phyloP scores from a whole-genome alignment of 1,139 yeast species.

The Lodderomyces beijingensis region DNA sequence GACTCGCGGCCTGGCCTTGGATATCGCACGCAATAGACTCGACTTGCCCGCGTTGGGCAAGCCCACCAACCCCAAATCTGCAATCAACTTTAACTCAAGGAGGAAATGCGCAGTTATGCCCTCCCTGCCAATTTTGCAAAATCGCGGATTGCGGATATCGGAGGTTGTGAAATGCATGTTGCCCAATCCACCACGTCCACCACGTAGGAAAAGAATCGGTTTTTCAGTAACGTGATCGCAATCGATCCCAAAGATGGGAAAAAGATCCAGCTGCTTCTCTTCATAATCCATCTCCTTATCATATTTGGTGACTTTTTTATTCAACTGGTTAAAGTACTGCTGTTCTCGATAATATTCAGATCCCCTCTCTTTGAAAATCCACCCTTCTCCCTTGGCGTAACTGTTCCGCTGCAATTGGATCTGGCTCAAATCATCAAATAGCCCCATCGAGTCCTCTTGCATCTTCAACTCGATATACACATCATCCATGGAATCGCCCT shows the following conservation, averaged over 20 bases:
- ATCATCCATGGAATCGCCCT: slow-evolving; percentile 23
- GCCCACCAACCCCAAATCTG: slow-evolving; percentile 92
- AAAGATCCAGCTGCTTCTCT: slow-evolving; percentile 61
- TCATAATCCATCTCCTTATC: slow-evolving; percentile 59
- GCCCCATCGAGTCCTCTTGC: not conserved
- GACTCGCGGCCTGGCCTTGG: slow-evolving; percentile 83
- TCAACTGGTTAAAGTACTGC: slow-evolving; percentile 62
- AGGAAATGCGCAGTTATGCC: slow-evolving; percentile 66
- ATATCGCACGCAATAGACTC: slow-evolving; percentile 80
- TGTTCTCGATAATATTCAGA: slow-evolving; percentile 62
- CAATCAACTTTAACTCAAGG: slow-evolving; percentile 80
- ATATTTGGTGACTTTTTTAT: slow-evolving; percentile 56
- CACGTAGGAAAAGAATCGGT: slow-evolving; percentile 69
- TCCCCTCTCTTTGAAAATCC: slow-evolving; percentile 77
- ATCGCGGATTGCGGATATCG: slow-evolving; percentile 82
- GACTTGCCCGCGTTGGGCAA: slow-evolving; percentile 97
- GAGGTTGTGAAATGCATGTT: slow-evolving; percentile 90
- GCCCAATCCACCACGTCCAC: slow-evolving; percentile 94
- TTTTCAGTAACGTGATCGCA: slow-evolving; percentile 56
- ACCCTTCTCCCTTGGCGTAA: slow-evolving; percentile 70
- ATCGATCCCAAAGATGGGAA: slow-evolving; percentile 80
- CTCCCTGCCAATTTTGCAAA: slow-evolving; percentile 73
- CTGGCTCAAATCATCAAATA: slow-evolving; percentile 12
- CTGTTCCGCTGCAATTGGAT: slow-evolving; percentile 57
- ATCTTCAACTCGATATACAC: slow-evolving; percentile 26